A percentile compares a stretch with the other conserved stretches of the same genome.
Evolutionary conservation across 2,329 filamentous ascomycete species (phyloP).

Genomic region (Claviceps sorghi): DNA sequence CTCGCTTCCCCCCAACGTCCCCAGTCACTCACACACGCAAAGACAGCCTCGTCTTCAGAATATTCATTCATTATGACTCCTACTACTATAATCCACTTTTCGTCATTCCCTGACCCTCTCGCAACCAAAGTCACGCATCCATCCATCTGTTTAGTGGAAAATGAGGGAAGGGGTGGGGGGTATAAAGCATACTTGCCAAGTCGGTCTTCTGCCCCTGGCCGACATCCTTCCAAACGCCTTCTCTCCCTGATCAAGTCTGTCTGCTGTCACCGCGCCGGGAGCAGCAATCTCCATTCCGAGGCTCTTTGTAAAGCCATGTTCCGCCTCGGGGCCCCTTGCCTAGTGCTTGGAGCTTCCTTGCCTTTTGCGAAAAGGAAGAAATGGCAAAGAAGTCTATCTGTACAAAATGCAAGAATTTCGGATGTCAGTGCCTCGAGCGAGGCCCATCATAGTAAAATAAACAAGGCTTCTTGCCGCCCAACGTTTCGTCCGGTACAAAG

Average conservation of each 20-base stretch:
- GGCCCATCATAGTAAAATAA: neutral
- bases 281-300: neutral
- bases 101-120: constrained; percentile 21
- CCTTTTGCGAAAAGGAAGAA: constrained; percentile 17
- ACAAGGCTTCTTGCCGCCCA: constrained; percentile 2
- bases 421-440: constrained; percentile 1
- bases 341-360: constrained; percentile 21
- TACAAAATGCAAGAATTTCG: constrained; percentile 21
- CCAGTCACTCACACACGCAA: neutral
- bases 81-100: constrained; percentile 19
- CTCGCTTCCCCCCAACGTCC: neutral
- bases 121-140: constrained; percentile 19
- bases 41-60: neutral
- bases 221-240: constrained; percentile 26
- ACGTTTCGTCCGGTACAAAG: constrained; percentile 2
- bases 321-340: constrained; percentile 13
- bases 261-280: constrained; percentile 3
- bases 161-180: constrained; percentile 21
- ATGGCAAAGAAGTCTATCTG: constrained; percentile 28
- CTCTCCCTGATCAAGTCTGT: constrained; percentile 7
- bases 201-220: constrained; percentile 21
- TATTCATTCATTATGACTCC: constrained; percentile 20
- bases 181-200: constrained; percentile 22
- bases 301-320: constrained; percentile 9
- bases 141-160: constrained; percentile 9